A percentile compares a stretch with the other conserved stretches of the same genome.
These are phyloP conservation scores for Solanum piurae DNA, from an alignment of 257 asterid genomes.

Conservation along the genomic window DNA sequence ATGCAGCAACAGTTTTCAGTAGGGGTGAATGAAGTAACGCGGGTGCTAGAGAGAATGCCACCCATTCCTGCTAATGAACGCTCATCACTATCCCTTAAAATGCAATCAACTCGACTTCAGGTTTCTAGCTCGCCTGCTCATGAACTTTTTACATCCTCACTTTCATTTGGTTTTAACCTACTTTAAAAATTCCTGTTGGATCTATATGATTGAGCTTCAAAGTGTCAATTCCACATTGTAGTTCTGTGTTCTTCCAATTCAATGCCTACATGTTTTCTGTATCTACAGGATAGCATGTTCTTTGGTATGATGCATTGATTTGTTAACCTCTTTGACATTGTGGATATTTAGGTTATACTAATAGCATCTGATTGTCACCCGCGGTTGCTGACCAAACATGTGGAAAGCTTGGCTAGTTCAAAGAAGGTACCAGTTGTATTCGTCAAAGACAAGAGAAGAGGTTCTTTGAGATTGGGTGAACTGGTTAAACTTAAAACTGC, in stretches of 20 bases:
- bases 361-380: slow-evolving; percentile 79
- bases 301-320: neutral
- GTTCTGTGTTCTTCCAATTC: neutral
- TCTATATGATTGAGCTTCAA: neutral
- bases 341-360: slow-evolving; percentile 43
- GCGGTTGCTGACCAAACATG: slow-evolving; percentile 68
- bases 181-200: neutral
- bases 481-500: slow-evolving; percentile 71
- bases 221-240: neutral
- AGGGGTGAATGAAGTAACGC: slow-evolving; percentile 83
- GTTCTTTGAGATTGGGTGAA: slow-evolving; percentile 73
- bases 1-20: slow-evolving; percentile 68
- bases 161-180: neutral
- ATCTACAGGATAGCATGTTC: neutral
- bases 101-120: slow-evolving; percentile 43
- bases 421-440: slow-evolving; percentile 58
- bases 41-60: slow-evolving; percentile 73
- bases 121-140: slow-evolving; percentile 13
- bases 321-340: neutral
- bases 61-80: slow-evolving; percentile 3
- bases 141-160: neutral
- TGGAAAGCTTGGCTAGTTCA: slow-evolving; percentile 60
- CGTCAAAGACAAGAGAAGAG: slow-evolving; percentile 54
- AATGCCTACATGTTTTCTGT: neutral
- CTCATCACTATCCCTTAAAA: slow-evolving; percentile 4